phyloP scores from a whole-genome alignment of 345 rosid species.

The Gynandropsis gynandra region DNA sequence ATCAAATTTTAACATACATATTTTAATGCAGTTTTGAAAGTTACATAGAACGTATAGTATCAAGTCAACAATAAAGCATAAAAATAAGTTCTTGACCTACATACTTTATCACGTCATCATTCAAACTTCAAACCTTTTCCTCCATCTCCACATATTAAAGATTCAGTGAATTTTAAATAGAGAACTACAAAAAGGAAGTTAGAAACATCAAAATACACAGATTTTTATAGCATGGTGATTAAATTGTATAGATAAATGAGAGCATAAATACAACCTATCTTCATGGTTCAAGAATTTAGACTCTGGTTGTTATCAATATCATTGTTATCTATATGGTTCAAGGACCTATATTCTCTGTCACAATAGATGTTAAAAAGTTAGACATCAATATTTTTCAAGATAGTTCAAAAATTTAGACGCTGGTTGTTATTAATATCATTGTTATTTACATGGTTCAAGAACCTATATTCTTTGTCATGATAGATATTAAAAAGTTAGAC shows the following conservation, averaged over 20 bases:
- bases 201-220: neutral
- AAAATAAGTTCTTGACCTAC: slow-evolving; percentile 39
- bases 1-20: neutral
- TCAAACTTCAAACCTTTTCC: slow-evolving; percentile 52
- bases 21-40: slow-evolving; percentile 1
- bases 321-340: no score
- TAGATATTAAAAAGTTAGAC: no score
- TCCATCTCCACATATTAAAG: slow-evolving; percentile 56
- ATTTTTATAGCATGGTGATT: neutral
- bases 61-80: slow-evolving; percentile 2
- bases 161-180: slow-evolving; percentile 17
- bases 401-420: no score
- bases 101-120: slow-evolving; percentile 66
- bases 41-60: neutral
- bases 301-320: no score
- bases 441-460: no score
- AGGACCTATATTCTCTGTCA: no score
- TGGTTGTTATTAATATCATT: no score
- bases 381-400: no score
- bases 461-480: no score
- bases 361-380: no score
- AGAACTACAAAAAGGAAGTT: slow-evolving; percentile 14
- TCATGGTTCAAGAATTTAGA: no score
- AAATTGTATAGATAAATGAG: neutral
- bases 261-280: slow-evolving; percentile 2